A percentile compares a stretch with the other conserved stretches of the same genome.
These are phyloP conservation scores for Wickerhamiella siamensis DNA, from an alignment of 805 yeast genomes.

Conservation along the genomic window DNA sequence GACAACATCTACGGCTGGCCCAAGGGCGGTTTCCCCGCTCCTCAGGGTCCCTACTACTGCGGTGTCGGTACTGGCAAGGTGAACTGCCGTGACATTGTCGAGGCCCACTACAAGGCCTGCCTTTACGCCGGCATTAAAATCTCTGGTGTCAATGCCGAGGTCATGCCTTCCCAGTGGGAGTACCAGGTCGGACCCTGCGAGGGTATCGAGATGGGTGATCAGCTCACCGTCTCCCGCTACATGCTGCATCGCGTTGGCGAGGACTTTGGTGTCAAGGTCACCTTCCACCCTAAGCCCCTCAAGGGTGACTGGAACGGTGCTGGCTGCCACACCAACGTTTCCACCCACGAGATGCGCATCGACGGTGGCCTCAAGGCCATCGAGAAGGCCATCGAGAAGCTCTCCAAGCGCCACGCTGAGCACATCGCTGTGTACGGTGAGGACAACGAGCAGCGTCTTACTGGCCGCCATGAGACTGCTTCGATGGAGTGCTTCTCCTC, in stretches of 20 bases:
- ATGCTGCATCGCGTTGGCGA: constrained; percentile 89
- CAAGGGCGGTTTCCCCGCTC: constrained; percentile 98
- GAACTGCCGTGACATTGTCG: constrained; percentile 93
- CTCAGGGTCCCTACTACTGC: constrained; percentile 99
- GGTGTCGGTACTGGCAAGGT: constrained; percentile 99
- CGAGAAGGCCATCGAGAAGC: constrained; percentile 82
- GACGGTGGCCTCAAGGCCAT: constrained; percentile 95
- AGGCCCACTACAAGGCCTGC: constrained; percentile 98
- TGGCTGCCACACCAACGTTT: constrained; percentile 98
- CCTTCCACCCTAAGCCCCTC: constrained; percentile 98
- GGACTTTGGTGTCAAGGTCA: constrained; percentile 96
- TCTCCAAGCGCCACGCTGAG: constrained; percentile 91
- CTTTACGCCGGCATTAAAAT: constrained; percentile 79
- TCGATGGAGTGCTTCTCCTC: constrained; percentile 78
- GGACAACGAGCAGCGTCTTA: constrained; percentile 88
- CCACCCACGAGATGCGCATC: constrained; percentile 78
- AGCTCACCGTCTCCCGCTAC: constrained; percentile 92
- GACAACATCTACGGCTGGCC: constrained; percentile 97
- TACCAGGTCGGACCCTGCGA: constrained; percentile 98
- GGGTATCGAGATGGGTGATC: constrained; percentile 95
- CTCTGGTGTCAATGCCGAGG: constrained; percentile 98
- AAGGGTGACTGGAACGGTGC: constrained; percentile 99
- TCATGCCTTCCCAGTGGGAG: constrained; percentile 99
- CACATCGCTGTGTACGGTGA: constrained; percentile 91
- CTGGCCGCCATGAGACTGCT: constrained; percentile 98